Conservation (phyloP, 441 rosid genomes). For the Melastoma candidum region DNA sequence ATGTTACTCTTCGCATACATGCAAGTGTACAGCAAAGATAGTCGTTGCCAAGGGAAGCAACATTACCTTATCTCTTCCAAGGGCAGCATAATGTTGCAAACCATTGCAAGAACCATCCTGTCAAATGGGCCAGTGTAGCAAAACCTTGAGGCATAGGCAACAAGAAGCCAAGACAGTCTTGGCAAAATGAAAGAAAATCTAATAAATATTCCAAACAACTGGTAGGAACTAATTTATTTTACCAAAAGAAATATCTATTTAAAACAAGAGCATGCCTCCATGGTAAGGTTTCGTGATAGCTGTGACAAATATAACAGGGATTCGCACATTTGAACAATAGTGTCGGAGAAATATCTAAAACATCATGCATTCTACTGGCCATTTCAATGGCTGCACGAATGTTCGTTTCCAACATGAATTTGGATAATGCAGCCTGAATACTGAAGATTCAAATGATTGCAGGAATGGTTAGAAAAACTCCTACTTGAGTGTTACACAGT, state of each 20-base stretch:
- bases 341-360: too few relatives aligned
- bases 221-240: constrained; percentile 1
- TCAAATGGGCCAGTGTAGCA: neutral
- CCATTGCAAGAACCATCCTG: constrained; percentile 99
- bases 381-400: too few relatives aligned
- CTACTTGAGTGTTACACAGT: too few relatives aligned
- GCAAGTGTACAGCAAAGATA: neutral
- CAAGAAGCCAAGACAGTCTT: neutral
- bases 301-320: too few relatives aligned
- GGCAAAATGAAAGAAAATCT: neutral
- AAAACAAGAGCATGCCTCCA: too few relatives aligned
- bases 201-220: neutral
- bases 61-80: constrained; percentile 91
- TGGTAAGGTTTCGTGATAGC: too few relatives aligned
- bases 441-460: too few relatives aligned
- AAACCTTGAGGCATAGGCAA: neutral
- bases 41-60: constrained; percentile 9
- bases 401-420: too few relatives aligned
- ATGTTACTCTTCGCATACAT: neutral
- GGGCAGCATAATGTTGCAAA: constrained; percentile 98
- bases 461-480: too few relatives aligned
- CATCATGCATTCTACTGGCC: too few relatives aligned
- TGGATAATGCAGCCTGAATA: too few relatives aligned
- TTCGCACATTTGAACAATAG: too few relatives aligned
- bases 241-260: neutral